phyloP scores from a whole-genome alignment of 148 eudicot genomes.

The Silene uniflora region DNA sequence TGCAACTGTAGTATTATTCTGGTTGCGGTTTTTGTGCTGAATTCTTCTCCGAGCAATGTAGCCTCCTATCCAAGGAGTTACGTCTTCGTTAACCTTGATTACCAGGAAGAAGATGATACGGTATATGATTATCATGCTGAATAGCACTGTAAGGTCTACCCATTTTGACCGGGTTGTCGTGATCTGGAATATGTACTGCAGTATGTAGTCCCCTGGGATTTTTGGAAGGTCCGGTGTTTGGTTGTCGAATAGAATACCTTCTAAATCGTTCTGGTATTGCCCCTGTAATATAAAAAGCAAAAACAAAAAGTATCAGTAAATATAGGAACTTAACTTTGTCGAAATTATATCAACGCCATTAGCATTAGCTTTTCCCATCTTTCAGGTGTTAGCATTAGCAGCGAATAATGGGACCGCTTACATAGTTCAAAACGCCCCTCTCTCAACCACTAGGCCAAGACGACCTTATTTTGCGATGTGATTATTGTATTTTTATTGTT shows the following conservation, averaged over 20 bases:
- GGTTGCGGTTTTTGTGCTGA: conserved; percentile 50
- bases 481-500: no score
- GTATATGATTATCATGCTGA: conserved; percentile 76
- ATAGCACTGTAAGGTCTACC: conserved; percentile 72
- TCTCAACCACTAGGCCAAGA: no score
- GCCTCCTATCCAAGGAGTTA: conserved; percentile 94
- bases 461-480: no score
- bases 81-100: conserved; percentile 92
- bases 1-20: conserved; percentile 48
- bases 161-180: conserved; percentile 68
- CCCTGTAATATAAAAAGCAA: conserved; percentile 45
- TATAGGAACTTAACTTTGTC: no score
- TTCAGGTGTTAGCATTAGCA: neutral
- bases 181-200: conserved; percentile 80
- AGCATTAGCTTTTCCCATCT: neutral
- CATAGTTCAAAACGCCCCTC: no score
- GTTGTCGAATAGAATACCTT: conserved; percentile 77
- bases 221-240: conserved; percentile 53
- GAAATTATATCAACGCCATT: neutral
- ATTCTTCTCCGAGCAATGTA: conserved; percentile 83
- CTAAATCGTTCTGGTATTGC: conserved; percentile 92
- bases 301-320: neutral
- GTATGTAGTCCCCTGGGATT: conserved; percentile 77
- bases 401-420: neutral
- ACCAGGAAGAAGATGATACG: conserved; percentile 80